A percentile compares a stretch with the other conserved stretches of the same genome.
Evolutionary conservation across 768 basidiomycete genomes (phyloP).

Genomic region (Cantharellus anzutake): DNA sequence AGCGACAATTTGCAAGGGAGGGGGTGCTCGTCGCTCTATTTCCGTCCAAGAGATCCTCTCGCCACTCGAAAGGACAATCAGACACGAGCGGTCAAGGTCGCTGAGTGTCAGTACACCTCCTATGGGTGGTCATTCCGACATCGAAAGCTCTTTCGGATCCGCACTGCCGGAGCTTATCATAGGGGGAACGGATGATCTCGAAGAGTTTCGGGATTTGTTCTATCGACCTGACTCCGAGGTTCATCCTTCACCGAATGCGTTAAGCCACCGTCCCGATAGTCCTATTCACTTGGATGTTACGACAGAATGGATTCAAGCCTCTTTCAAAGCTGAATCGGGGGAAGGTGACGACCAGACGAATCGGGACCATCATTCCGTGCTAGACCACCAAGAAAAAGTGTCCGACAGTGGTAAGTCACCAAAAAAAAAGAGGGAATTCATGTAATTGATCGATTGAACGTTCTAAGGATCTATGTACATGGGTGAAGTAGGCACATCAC

Average conservation of each 20-base stretch:
- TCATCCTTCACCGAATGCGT: too few relatives aligned
- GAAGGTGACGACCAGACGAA: background rate
- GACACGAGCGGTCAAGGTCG: too few relatives aligned
- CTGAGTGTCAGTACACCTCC: too few relatives aligned
- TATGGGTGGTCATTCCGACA: too few relatives aligned
- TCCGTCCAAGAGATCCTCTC: too few relatives aligned
- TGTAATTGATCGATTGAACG: too few relatives aligned
- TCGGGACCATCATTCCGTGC: background rate
- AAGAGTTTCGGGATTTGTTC: conserved; percentile 8
- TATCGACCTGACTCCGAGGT: background rate
- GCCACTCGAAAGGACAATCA: too few relatives aligned
- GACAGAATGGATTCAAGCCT: background rate
- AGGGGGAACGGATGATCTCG: conserved; percentile 8
- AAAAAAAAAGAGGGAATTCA: too few relatives aligned
- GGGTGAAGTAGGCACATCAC: background rate
- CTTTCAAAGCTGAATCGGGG: background rate
- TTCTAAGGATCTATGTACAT: background rate
- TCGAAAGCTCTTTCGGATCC: background rate
- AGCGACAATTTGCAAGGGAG: too few relatives aligned
- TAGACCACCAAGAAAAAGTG: too few relatives aligned
- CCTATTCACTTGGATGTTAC: background rate
- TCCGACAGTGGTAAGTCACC: too few relatives aligned
- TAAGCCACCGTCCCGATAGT: background rate
- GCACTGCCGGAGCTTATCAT: background rate
- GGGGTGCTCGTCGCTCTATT: too few relatives aligned